Evolutionary conservation across 1,284 basidiomycete species (phyloP).

Genomic region (Ceratobasidium sp.): DNA sequence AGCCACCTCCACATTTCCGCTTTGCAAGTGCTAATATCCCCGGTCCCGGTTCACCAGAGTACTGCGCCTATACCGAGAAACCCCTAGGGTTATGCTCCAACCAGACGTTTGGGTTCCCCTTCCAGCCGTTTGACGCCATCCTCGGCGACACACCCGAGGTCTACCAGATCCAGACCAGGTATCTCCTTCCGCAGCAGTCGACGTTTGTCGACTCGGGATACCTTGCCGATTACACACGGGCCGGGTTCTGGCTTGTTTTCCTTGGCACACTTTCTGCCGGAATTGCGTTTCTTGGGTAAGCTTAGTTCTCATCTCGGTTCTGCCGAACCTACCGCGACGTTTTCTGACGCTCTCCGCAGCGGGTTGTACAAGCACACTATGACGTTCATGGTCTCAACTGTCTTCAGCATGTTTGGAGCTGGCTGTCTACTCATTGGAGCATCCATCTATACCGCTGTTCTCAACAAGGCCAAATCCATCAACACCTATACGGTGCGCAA

Average conservation of each 20-base stretch:
- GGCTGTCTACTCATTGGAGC: conserved; percentile 70
- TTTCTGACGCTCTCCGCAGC: conserved; percentile 53
- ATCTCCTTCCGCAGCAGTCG: conserved; percentile 54
- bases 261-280: conserved; percentile 71
- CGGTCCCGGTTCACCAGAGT: conserved; percentile 35
- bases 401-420: conserved; percentile 65
- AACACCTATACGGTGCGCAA: conserved; percentile 54
- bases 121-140: conserved; percentile 66
- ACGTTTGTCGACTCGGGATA: conserved; percentile 68
- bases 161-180: conserved; percentile 65
- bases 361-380: conserved; percentile 69
- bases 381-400: conserved; percentile 71
- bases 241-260: conserved; percentile 75
- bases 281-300: conserved; percentile 66
- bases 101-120: conserved; percentile 62
- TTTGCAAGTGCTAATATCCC: conserved; percentile 5
- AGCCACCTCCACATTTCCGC: background rate
- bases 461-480: conserved; percentile 66
- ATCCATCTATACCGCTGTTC: conserved; percentile 75
- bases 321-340: conserved; percentile 21
- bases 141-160: conserved; percentile 69
- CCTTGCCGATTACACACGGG: conserved; percentile 66
- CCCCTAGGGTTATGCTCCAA: conserved; percentile 70
- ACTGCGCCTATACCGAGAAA: conserved; percentile 52
- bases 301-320: conserved; percentile 46